Evolutionary conservation across 2,329 filamentous ascomycete species (phyloP), one percentile per base, ranked within the genome.

Genomic region (Ciborinia camelliae): DNA sequence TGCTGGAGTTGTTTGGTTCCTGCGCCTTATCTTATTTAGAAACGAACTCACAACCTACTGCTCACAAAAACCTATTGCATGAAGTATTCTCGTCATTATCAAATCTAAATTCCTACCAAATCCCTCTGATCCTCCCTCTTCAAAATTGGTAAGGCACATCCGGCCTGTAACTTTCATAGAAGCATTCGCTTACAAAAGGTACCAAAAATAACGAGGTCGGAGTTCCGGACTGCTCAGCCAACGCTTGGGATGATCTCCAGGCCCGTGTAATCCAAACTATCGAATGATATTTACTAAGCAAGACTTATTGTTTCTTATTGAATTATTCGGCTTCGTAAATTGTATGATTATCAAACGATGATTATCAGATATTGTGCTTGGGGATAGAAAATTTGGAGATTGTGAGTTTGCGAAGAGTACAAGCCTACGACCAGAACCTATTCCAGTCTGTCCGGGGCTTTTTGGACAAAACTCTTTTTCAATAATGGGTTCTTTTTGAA

Each of bases 201-300:
- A 47, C 28, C 55, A 35, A 47, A 45, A 30, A 35, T 20, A 35
- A 59, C 8, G 9, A 47, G 8, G 10, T 47, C 55, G 28, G 30
- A 59, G 55, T 35, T n/a, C 30, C 55, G 55, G 55, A 48, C 41
- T 59, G 41, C 55, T 59, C 28, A 30, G 41, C 18, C 55, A 59
- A 37, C 28, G 12, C 43, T 47, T 47, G 55, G 28, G 55, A 47
- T 47, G 41, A 59, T 47, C 55, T 59, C n/a, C 9, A 47, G 41
- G 55, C n/a, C 41, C 43, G 47, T 41, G 8, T 20, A 23, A 18
- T 12, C 1, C 12, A 23, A 32, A 32, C 12, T n/a, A 45, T 55
- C 37, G 53, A 55, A 55, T 41, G 23, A 28, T 6, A 26, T n/a
- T 35, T 20, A 28, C 15, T 20, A 20, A 18, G 12, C 23, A 12